A percentile compares a stretch with the other conserved stretches of the same genome.
Conservation (phyloP, 805 yeast species). For the Metschnikowia colocasiae region DNA sequence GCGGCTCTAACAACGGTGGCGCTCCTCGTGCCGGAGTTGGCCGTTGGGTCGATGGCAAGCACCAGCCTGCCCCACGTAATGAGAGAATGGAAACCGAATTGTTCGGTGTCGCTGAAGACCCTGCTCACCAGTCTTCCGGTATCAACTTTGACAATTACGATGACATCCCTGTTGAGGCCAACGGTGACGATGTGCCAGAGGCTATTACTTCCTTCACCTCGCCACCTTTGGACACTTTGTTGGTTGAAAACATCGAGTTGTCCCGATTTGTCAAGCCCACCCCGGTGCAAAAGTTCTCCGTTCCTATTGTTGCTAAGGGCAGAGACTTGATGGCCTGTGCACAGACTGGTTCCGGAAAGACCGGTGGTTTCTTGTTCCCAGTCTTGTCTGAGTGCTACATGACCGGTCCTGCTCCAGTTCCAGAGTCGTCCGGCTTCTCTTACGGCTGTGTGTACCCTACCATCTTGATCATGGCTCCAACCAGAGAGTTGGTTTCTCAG, state of each 20-base stretch:
- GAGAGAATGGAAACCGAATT: conserved; percentile 70
- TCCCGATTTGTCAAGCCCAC: conserved; percentile 96
- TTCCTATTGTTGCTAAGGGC: conserved; percentile 84
- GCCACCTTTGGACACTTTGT: conserved; percentile 85
- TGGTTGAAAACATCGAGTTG: conserved; percentile 79
- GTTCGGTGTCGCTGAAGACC: conserved; percentile 76
- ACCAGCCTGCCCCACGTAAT: conserved; percentile 74
- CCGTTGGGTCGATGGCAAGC: conserved; percentile 81
- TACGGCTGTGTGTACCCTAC: conserved; percentile 89
- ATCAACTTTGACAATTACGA: conserved; percentile 98
- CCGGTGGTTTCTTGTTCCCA: conserved; percentile 99
- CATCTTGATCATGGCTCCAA: conserved; percentile 94
- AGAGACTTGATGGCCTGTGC: conserved; percentile 97
- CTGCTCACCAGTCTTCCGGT: conserved; percentile 85
- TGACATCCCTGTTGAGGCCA: conserved; percentile 97
- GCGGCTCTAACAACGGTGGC: conserved; percentile 18
- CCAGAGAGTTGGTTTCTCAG: conserved; percentile 98
- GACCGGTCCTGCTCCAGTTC: conserved; percentile 73
- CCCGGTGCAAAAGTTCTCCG: conserved; percentile 91
- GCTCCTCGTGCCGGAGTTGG: conserved; percentile 59
- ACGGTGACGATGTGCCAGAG: conserved; percentile 93
- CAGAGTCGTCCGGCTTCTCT: conserved; percentile 49
- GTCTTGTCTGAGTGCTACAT: conserved; percentile 87
- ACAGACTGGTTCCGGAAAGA: conserved; percentile 98
- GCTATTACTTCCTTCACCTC: conserved; percentile 82